Base-by-base conservation (phyloP, 1,284 basidiomycete species). In the Boletus putidus region DNA sequence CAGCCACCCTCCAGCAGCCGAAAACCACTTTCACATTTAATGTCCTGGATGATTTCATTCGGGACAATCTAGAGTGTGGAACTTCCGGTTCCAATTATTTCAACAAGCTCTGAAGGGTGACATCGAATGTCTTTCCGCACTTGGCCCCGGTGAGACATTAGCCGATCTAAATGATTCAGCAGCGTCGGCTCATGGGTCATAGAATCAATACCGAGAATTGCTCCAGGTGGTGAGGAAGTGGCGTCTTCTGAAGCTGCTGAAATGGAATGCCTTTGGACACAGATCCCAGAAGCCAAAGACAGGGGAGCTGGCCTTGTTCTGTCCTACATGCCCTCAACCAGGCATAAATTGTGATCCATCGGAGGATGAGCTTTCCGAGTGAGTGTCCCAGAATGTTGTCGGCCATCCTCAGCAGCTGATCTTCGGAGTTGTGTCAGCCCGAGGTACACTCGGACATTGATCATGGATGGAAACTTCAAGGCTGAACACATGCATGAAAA, bases 21-120 rank as follows among this genome's bases (percentile, higher is more conserved):
- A 31, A 63, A 29, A 73, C 71, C 1, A 69, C 53, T 1, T 76
- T 76, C 49, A 72, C 69, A 2, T 76, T 71, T 33, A 16, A 36
- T 0, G 52, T 72, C 0, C 55, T 75, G 9, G 55, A 70, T 6
- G 49, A 70, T 11, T 73, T 73, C 33, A 66, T 72, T 15, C 31
- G 60, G 5, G 69, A 73, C 27, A 67, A 61, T 15, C 39, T 70
- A 1, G 55, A 67, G 6, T 70, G 68, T 23, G 70, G 74, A 36
- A 74, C 66, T n/a, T 67, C 66, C 0, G 63, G 64, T 2, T 66
- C 65, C 35, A 68, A 73, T 44, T 73, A 69, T 54, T 65, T 62
- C 20, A 43, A 35, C 1, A 68, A 68, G 7, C 58, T 75, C 9
- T 10, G 42, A 18, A 52, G 62, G 21, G 49, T 66, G 0, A 75